Evolutionary conservation across 2,329 filamentous ascomycete species (phyloP).

Genomic region (Fusarium sororula): DNA sequence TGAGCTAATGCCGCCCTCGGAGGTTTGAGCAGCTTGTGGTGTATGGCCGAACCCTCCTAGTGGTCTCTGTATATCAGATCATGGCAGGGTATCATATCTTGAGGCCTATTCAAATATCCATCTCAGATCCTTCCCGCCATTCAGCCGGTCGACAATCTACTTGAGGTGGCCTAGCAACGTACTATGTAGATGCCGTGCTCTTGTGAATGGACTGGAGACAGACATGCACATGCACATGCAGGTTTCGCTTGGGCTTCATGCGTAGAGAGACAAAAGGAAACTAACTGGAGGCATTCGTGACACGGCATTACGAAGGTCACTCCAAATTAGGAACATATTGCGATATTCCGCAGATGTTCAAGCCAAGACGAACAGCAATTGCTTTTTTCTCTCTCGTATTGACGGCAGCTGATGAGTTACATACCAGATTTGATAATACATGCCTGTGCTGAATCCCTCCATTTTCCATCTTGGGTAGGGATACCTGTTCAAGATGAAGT

Average conservation of each 20-base stretch:
- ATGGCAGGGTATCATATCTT: constrained; percentile 1
- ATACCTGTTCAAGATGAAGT: neutral
- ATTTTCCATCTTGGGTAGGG: neutral
- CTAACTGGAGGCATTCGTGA: neutral
- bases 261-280: neutral
- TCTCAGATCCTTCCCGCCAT: constrained; percentile 19
- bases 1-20: neutral
- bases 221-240: neutral
- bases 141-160: neutral
- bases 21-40: neutral
- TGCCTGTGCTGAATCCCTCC: neutral
- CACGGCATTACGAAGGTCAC: neutral
- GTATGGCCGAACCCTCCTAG: neutral
- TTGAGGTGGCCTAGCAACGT: neutral
- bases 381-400: constrained; percentile 1
- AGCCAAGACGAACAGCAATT: constrained; percentile 1
- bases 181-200: neutral
- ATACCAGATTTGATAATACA: constrained; percentile 11
- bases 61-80: constrained; percentile 1
- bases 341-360: neutral
- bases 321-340: neutral
- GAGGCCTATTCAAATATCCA: neutral
- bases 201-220: neutral
- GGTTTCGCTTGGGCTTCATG: neutral
- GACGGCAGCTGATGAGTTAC: constrained; percentile 7